These are phyloP conservation scores for Globisporangium lucens DNA, from an alignment of 352 stramenopile genomes.

Conservation along the genomic window DNA sequence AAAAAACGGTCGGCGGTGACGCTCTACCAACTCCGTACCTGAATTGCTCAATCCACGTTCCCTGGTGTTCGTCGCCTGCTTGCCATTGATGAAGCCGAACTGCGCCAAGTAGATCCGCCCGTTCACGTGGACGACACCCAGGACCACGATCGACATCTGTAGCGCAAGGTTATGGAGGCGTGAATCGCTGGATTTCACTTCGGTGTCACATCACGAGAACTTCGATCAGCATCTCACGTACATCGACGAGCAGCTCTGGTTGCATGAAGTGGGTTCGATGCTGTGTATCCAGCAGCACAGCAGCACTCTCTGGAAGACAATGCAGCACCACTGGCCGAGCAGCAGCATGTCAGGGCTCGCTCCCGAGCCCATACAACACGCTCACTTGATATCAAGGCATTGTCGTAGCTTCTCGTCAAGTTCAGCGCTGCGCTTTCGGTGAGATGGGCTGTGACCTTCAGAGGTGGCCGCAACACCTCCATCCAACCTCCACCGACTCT, in stretches of 20 bases:
- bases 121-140: background rate
- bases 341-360: background rate
- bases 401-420: slow-evolving; percentile 11
- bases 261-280: background rate
- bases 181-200: background rate
- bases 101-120: background rate
- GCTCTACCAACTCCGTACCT: background rate
- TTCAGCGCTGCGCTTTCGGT: slow-evolving; percentile 17
- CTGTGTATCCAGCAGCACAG: background rate
- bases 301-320: background rate
- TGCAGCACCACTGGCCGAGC: background rate
- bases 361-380: background rate
- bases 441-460: slow-evolving; percentile 9
- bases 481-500: slow-evolving; percentile 19
- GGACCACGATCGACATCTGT: background rate
- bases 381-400: slow-evolving; percentile 4
- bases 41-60: background rate
- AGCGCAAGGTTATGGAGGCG: too few species aligned
- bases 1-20: background rate
- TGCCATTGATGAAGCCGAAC: background rate
- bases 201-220: background rate
- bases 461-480: slow-evolving; percentile 22
- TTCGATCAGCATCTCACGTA: background rate
- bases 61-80: background rate
- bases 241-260: background rate